A percentile compares a stretch with the other conserved stretches of the same genome.
Evolutionary conservation across 2,329 filamentous ascomycete species (phyloP).

Genomic region (Penicillium italicum): DNA sequence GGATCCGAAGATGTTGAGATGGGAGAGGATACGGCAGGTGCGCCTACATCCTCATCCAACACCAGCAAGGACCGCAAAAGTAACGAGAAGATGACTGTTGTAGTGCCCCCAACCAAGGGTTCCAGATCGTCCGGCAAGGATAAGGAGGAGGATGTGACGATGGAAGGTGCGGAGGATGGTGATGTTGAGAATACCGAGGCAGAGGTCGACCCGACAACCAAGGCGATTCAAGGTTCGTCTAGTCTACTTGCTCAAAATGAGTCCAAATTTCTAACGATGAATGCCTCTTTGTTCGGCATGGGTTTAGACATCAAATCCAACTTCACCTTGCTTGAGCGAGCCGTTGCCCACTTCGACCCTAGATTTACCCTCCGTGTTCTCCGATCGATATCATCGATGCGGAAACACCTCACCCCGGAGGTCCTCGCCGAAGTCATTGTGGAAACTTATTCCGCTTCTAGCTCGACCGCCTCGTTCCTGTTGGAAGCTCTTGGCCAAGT

Average conservation of each 20-base stretch:
- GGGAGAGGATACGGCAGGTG: slow-evolving; percentile 59
- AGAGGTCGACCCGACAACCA: slow-evolving; percentile 46
- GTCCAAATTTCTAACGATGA: background rate
- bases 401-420: slow-evolving; percentile 81
- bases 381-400: slow-evolving; percentile 90
- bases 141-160: slow-evolving; percentile 66
- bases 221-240: slow-evolving; percentile 47
- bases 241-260: background rate
- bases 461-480: slow-evolving; percentile 64
- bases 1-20: slow-evolving; percentile 67
- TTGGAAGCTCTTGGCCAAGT: slow-evolving; percentile 67
- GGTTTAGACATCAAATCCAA: slow-evolving; percentile 85
- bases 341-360: slow-evolving; percentile 87
- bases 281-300: background rate
- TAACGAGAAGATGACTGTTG: slow-evolving; percentile 75
- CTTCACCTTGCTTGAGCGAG: slow-evolving; percentile 85
- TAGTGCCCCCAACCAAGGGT: slow-evolving; percentile 69
- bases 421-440: slow-evolving; percentile 76
- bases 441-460: slow-evolving; percentile 71
- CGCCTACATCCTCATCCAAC: slow-evolving; percentile 53
- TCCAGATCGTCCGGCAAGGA: slow-evolving; percentile 58
- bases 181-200: slow-evolving; percentile 46
- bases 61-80: slow-evolving; percentile 64
- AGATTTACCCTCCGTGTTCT: slow-evolving; percentile 92
- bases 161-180: slow-evolving; percentile 55